Base-by-base conservation (phyloP, 306 rosid species). In the Inga oerstediana region DNA sequence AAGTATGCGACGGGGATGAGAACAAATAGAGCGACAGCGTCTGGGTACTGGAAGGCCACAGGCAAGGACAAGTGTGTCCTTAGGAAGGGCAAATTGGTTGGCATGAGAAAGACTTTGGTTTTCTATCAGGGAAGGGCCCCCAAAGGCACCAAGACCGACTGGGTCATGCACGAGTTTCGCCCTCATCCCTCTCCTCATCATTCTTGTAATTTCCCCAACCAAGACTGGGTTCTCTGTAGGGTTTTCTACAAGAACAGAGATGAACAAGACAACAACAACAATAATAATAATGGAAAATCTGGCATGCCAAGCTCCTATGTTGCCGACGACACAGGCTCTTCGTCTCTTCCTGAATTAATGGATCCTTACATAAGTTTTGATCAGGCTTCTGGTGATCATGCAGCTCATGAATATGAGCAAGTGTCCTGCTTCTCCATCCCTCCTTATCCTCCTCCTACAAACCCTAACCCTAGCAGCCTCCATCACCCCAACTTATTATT, bases 341-440 rank as follows among this genome's bases (percentile, higher is more conserved):
- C 89, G 27, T 83, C 90, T 71, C 94, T 94, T 34, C 98, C 98
- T 8, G 81, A 93, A 81, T 81, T 91, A 78, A 90, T 91, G 97
- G 97, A 94, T 52, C 90, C 97, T 58, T 91, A 90, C 92, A 88
- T 94, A 19, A 88, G 78, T 72, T 94, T 94, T 79, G 93, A 92
- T 64, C 93, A 84, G 11, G 35, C 58, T 68, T 92, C 83, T 5
- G 14, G 54, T n/a, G 17, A 7, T 17, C n/a, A 52, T 52, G 27
- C 75, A 79, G 22, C 89, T 39, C 90, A 85, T 74, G 81, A 85
- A 8, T 73, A 34, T 80, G 88, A 91, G 98, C 98, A 94, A 85
- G 97, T 94, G 98, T 92, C 98, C 98, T 94, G 98, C 97, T 91
- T 94, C 98, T 94, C 98, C 98, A 91, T 9, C 75, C 9, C 49